Percentiles rank a stretch among this genome's conserved stretches.
phyloP scores from a whole-genome alignment of 495 filamentous ascomycete species.

The Chaetomium cochliodes region DNA sequence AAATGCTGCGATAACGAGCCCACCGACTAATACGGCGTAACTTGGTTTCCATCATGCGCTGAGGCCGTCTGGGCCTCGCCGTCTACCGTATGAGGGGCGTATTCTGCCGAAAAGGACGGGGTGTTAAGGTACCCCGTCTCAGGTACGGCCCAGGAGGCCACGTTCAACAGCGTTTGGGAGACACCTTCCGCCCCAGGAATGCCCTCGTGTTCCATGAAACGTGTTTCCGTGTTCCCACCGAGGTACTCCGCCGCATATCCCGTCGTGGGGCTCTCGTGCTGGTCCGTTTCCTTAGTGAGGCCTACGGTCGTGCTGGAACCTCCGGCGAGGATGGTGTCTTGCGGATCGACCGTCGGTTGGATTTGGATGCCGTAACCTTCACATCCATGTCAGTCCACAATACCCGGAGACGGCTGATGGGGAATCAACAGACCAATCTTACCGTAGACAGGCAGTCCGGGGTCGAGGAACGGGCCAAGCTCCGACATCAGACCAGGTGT shows the following conservation, averaged over 20 bases:
- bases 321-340: neutral
- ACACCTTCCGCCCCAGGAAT: too few species aligned
- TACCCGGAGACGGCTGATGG: too few species aligned
- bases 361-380: neutral
- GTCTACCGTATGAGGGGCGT: neutral
- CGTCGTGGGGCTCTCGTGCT: too few species aligned
- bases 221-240: too few species aligned
- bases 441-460: neutral
- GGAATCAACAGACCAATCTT: too few species aligned
- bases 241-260: neutral
- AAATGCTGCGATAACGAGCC: slow-evolving; percentile 1
- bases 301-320: neutral
- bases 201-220: too few species aligned
- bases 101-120: neutral
- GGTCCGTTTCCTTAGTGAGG: too few species aligned
- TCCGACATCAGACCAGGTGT: neutral
- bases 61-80: neutral
- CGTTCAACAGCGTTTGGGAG: too few species aligned
- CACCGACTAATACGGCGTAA: slow-evolving; percentile 14
- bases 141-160: too few species aligned
- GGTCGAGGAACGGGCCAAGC: slow-evolving; percentile 14
- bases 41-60: slow-evolving; percentile 14
- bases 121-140: too few species aligned
- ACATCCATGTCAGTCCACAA: neutral
- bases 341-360: neutral